These are phyloP conservation scores for Gracilaria caudata DNA, from an alignment of 23 red algal genomes.

Conservation along the genomic window DNA sequence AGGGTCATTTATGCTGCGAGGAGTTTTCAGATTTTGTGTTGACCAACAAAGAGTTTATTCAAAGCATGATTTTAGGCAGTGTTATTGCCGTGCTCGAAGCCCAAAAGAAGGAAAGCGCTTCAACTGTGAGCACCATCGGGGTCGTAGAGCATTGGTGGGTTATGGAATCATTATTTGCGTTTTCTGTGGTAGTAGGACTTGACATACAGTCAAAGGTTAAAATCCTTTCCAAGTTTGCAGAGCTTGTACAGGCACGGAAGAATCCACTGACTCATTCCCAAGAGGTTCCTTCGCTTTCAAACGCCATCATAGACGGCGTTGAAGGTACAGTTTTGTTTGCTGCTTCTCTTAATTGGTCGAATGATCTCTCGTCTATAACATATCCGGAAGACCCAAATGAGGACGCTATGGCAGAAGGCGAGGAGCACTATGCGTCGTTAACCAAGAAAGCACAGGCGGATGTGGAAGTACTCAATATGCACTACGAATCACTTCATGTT, in stretches of 20 bases:
- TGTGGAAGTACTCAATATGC: not conserved
- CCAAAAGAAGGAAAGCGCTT: not conserved
- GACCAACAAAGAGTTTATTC: not conserved
- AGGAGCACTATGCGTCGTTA: not conserved
- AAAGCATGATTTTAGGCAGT: constrained; percentile 11
- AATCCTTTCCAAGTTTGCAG: constrained; percentile 28
- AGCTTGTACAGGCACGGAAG: constrained; percentile 16
- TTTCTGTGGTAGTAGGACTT: constrained; percentile 8
- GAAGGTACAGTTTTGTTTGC: constrained; percentile 51
- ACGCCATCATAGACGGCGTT: constrained; percentile 13
- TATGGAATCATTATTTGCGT: constrained; percentile 53
- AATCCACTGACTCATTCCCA: not conserved
- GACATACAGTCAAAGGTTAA: not conserved
- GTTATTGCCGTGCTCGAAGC: constrained; percentile 14
- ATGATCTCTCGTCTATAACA: constrained; percentile 17
- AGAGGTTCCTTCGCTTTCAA: not conserved
- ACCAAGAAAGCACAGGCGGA: not conserved
- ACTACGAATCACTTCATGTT: not conserved
- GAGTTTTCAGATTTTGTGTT: constrained; percentile 29
- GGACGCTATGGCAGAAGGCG: constrained; percentile 8
- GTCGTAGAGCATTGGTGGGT: constrained; percentile 16
- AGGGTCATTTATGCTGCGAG: constrained; percentile 15
- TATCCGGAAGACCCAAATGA: constrained; percentile 4
- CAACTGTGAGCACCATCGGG: not conserved
- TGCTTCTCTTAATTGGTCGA: constrained; percentile 40